A percentile compares a stretch with the other conserved stretches of the same genome.
Conservation (phyloP, 768 basidiomycete genomes). For the Macrolepiota albuminosa region DNA sequence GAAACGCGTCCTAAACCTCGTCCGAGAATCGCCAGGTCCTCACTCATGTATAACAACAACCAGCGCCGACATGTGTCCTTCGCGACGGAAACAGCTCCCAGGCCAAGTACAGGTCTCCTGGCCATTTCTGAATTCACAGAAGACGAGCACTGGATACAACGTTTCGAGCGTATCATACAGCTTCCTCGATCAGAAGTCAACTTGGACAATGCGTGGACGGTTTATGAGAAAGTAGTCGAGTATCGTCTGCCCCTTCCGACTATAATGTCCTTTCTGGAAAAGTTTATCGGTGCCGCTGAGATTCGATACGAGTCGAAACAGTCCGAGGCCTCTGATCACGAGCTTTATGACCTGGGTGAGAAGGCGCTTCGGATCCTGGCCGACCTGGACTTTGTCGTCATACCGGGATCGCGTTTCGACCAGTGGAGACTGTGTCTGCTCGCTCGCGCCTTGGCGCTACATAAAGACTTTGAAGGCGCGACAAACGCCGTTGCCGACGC, state of each 20-base stretch:
- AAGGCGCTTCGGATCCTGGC: neutral
- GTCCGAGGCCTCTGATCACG: neutral
- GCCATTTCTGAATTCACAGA: neutral
- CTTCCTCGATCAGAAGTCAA: constrained; percentile 20
- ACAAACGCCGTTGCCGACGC: constrained; percentile 21
- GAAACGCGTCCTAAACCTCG: constrained; percentile 1
- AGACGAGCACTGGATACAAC: neutral
- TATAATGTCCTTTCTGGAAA: constrained; percentile 17
- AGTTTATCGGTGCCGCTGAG: constrained; percentile 22
- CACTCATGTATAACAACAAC: neutral
- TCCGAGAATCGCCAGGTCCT: neutral
- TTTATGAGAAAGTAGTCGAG: constrained; percentile 24
- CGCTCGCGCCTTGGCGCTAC: constrained; percentile 8
- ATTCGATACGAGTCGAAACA: neutral
- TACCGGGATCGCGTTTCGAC: constrained; percentile 3
- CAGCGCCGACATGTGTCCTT: constrained; percentile 22
- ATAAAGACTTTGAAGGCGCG: constrained; percentile 8
- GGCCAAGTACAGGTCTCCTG: neutral
- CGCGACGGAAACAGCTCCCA: neutral
- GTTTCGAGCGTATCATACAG: constrained; percentile 6
- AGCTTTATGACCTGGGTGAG: neutral
- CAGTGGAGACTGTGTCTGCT: constrained; percentile 12
- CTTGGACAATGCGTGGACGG: constrained; percentile 35
- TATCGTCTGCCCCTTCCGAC: constrained; percentile 6
- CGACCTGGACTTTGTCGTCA: neutral